Evolutionary conservation across 1,284 basidiomycete genomes (phyloP), one percentile per base, ranked within the genome.

Genomic region (Leccinum solheimii): DNA sequence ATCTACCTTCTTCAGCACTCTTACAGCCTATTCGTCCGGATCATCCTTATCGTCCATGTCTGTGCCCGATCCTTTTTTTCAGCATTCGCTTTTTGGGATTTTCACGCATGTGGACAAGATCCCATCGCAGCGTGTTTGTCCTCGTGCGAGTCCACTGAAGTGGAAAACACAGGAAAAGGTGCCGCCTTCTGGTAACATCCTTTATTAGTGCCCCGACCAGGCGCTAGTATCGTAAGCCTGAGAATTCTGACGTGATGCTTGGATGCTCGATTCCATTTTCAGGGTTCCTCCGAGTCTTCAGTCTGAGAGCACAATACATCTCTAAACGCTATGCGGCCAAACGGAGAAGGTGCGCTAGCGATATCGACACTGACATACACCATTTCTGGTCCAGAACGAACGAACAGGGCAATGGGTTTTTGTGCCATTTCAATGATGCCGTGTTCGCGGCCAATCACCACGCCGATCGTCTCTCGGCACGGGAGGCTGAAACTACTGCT

Each of bases 1-100:
- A 69, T 71, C 66, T 61, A 75, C 70, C 55, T 59, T 58, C 43
- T 58, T 62, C 59, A 57, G 55, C 61, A 57, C 48, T 5, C 54
- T 63, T 32, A 23, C 66, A 61, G 57, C 56, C 36, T 54, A 64
- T 63, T 64, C 60, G 53, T 60, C 57, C 45, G 60, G 64, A 61
- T 64, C 57, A 56, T 57, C 26, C 55, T 67, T 61, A 65, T 65
- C 62, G 40, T 57, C 36, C 30, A 30, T 50, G 32, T 55, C 38
- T 58, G 53, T 63, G 62, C 38, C 60, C 27, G 56, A 57, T 60
- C 58, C 55, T 59, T 55, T 57, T 11, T 6, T 40, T 30, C 56
- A 55, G 26, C 56, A 50, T 38, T 51, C 50, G 5, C 34, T 52
- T 58, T 34, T 57, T 48, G 54, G 58, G 50, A 59, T 60, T 51